These are phyloP conservation scores for Globisporangium spinosum DNA, from an alignment of 352 stramenopile genomes.

Conservation along the genomic window DNA sequence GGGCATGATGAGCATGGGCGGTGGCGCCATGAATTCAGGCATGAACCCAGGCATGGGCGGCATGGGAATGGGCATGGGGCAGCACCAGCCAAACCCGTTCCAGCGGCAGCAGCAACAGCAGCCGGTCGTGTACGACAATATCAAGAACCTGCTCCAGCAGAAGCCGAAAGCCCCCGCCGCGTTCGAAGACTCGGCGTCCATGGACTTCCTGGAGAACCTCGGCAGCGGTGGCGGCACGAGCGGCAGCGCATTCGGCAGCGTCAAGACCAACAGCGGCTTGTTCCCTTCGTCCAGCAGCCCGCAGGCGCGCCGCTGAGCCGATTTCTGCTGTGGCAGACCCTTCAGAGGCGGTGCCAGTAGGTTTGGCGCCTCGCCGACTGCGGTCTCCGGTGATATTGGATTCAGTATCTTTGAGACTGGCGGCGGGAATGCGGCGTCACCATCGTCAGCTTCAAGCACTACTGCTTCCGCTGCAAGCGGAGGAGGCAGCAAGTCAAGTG, in stretches of 20 bases:
- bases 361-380: slow-evolving; percentile 6
- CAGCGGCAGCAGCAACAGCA: slow-evolving; percentile 32
- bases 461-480: slow-evolving; percentile 7
- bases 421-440: neutral
- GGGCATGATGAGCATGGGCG: slow-evolving; percentile 25
- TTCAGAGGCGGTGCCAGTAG: slow-evolving; percentile 19
- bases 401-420: slow-evolving; percentile 22
- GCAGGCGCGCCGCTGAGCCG: slow-evolving; percentile 20
- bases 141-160: slow-evolving; percentile 77
- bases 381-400: slow-evolving; percentile 9
- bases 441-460: slow-evolving; percentile 20
- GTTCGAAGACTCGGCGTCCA: slow-evolving; percentile 46
- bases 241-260: neutral
- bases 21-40: slow-evolving; percentile 2
- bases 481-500: slow-evolving; percentile 44
- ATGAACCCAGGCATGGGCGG: slow-evolving; percentile 30
- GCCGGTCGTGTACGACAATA: slow-evolving; percentile 79
- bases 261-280: slow-evolving; percentile 32
- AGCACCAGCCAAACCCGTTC: slow-evolving; percentile 29
- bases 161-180: slow-evolving; percentile 41
- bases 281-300: slow-evolving; percentile 19
- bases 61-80: slow-evolving; percentile 22
- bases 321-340: slow-evolving; percentile 23
- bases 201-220: slow-evolving; percentile 67
- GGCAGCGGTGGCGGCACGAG: slow-evolving; percentile 23